Evolutionary conservation across 129 eudicot species (phyloP).

Genomic region (Gnaphalium uliginosum): DNA sequence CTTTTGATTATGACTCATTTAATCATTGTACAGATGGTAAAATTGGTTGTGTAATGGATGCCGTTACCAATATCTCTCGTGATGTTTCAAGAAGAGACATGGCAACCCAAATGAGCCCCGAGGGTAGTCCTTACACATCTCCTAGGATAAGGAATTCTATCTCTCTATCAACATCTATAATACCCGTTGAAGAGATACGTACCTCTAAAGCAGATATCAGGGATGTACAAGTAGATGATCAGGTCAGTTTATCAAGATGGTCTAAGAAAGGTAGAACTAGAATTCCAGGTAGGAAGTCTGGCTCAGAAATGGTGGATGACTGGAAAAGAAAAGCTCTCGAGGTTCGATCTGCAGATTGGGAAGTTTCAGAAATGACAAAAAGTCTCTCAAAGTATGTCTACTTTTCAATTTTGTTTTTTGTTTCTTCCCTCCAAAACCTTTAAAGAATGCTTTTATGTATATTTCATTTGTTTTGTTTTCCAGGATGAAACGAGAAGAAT

Average conservation of each 20-base stretch:
- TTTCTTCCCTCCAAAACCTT: neutral
- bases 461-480: conserved; percentile 5
- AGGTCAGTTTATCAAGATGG: conserved; percentile 85
- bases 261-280: conserved; percentile 57
- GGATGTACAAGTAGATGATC: conserved; percentile 82
- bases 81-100: conserved; percentile 90
- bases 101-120: conserved; percentile 99
- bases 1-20: conserved; percentile 11
- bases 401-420: neutral
- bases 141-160: conserved; percentile 47
- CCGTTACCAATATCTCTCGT: conserved; percentile 48
- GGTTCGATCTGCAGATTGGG: conserved; percentile 69
- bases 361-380: conserved; percentile 62
- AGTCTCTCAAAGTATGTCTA: conserved; percentile 68
- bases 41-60: conserved; percentile 37
- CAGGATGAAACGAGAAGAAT: conserved; percentile 86
- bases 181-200: conserved; percentile 50
- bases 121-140: conserved; percentile 70
- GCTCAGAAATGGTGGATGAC: conserved; percentile 56
- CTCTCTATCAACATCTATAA: conserved; percentile 45
- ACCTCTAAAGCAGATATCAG: conserved; percentile 65
- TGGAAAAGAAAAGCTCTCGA: conserved; percentile 75
- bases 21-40: conserved; percentile 50
- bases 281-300: conserved; percentile 35
- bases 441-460: neutral